phyloP scores from a whole-genome alignment of 768 basidiomycete species.

The Leucocoprinus sp. region DNA sequence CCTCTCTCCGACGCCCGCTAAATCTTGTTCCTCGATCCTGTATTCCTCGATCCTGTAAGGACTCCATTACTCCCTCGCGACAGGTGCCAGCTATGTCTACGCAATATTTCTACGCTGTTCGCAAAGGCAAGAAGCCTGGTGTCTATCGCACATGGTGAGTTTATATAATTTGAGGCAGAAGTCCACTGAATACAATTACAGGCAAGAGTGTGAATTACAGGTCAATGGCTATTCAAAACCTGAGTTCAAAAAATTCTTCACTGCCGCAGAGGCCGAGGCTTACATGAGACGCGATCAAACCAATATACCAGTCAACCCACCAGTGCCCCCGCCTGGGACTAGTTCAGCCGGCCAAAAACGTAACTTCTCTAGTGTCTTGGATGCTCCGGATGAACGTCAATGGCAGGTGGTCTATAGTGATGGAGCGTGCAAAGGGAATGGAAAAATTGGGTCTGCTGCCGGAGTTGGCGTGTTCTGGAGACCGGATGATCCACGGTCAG shows the following conservation, averaged over 20 bases:
- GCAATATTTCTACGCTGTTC: constrained; percentile 66
- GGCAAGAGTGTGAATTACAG: constrained; percentile 68
- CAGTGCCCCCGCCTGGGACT: constrained; percentile 9
- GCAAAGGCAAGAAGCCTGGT: constrained; percentile 52
- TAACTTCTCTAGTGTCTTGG: constrained; percentile 15
- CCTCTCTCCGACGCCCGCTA: not conserved
- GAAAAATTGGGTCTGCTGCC: constrained; percentile 53
- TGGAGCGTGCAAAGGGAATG: constrained; percentile 84
- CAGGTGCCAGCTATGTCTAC: constrained; percentile 24
- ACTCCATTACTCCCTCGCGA: not conserved
- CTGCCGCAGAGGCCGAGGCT: constrained; percentile 44
- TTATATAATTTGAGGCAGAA: not conserved
- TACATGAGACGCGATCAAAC: constrained; percentile 32
- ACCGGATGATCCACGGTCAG: constrained; percentile 49
- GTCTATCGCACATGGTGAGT: constrained; percentile 65
- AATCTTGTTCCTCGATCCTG: not conserved
- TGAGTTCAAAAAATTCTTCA: constrained; percentile 59
- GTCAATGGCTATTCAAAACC: constrained; percentile 57
- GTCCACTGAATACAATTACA: constrained; percentile 21
- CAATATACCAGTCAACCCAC: not conserved
- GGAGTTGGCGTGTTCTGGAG: constrained; percentile 94
- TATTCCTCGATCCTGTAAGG: not conserved
- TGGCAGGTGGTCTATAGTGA: constrained; percentile 71
- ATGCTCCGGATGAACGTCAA: constrained; percentile 25
- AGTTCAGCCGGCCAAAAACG: not conserved